Evolutionary conservation across 768 basidiomycete species (phyloP), one percentile per base, ranked within the genome.

Genomic region (Lactarius indigo): DNA sequence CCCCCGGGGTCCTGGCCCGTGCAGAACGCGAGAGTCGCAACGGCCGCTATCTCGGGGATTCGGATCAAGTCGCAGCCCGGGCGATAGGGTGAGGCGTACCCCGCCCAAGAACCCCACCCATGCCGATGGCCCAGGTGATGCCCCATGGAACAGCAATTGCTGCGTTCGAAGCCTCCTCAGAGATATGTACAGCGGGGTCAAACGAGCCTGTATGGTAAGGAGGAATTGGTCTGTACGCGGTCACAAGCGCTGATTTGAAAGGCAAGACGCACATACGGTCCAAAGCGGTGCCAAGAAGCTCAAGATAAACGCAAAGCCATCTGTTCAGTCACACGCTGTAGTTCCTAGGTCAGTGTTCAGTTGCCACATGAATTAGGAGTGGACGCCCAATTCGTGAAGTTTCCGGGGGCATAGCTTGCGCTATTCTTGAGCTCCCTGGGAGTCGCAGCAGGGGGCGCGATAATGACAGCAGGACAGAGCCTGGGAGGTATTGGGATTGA

Each of bases 91-190:
- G 31, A 12, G n/a, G 65, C 82, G 26, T 72, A 87, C 87, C 85
- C 79, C 81, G 85, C 41, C 87, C 87, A 17, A 88, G 78, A 15
- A 87, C 68, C 56, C 84, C 83, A 41, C 83, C 83, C 50, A 85
- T 82, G 12, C 78, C 82, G 52, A 83, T 82, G 1, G 89, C 83
- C 37, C 76, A 77, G 26, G 87, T 81, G 56, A 90, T 89, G 12
- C 87, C 87, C 81, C 83, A 87, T 1, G 89, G 90, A 4, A 90
- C 86, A 30, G 87, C 88, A 0, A 78, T 79, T 20, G 84, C 82
- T 0, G 90, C 89, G 70, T 92, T 92, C 0, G 82, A 80, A 1
- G 87, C 87, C 73, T 89, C 88, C 72, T 89, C 88, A 59, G 85
- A 87, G 63, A 90, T 88, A 68, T 89, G 87, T 0, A 89, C 84